These are phyloP conservation scores for Pyricularia sp. DNA, from an alignment of 2,329 filamentous ascomycete genomes.

Conservation along the genomic window DNA sequence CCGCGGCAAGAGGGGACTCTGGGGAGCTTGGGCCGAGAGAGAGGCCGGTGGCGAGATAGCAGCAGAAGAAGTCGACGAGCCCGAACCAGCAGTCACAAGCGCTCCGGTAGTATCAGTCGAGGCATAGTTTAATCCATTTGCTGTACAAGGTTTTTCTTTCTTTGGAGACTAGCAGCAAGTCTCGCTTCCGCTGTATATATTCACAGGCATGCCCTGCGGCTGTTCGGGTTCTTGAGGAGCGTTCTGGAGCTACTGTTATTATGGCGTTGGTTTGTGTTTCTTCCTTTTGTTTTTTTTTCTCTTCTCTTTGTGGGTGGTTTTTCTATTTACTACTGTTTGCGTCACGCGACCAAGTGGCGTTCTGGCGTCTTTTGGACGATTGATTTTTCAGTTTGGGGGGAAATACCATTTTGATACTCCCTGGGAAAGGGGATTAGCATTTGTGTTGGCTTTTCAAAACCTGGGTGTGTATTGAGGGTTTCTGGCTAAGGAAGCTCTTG, in stretches of 20 bases:
- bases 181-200: constrained; percentile 5
- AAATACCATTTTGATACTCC: constrained; percentile 13
- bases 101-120: constrained; percentile 2
- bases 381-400: constrained; percentile 1
- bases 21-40: constrained; percentile 90
- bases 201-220: not conserved
- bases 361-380: constrained; percentile 8
- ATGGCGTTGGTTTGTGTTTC: constrained; percentile 8
- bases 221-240: not conserved
- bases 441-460: not conserved
- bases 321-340: constrained; percentile 9
- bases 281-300: not conserved
- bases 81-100: constrained; percentile 1
- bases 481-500: not conserved
- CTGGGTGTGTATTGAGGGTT: not conserved
- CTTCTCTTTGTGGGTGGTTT: constrained; percentile 5
- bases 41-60: constrained; percentile 51
- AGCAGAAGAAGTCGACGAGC: constrained; percentile 1
- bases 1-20: constrained; percentile 86
- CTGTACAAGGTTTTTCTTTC: not conserved
- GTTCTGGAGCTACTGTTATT: not conserved
- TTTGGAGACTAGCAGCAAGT: not conserved
- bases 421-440: constrained; percentile 9
- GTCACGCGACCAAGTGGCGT: constrained; percentile 14
- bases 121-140: constrained; percentile 16